A percentile compares a stretch with the other conserved stretches of the same genome.
Evolutionary conservation across 225 moss, liverwort and hornwort species (phyloP).

Genomic region (Pleurozium schreberi): DNA sequence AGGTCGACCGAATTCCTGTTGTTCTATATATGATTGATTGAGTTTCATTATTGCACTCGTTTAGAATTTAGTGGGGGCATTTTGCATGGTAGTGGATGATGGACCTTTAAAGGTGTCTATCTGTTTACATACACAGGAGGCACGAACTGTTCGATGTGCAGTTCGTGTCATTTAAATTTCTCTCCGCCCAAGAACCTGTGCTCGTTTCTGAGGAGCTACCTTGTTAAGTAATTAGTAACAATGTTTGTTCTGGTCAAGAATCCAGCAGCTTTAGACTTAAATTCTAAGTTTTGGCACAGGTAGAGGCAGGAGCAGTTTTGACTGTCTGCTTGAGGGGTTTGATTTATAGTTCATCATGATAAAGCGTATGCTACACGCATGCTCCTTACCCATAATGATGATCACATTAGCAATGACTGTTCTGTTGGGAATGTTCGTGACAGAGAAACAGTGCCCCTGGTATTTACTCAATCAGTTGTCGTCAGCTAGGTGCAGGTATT

Average conservation of each 20-base stretch:
- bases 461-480: constrained; percentile 17
- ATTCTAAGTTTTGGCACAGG: constrained; percentile 44
- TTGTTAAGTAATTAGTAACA: constrained; percentile 34
- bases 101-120: constrained; percentile 24
- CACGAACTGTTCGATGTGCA: constrained; percentile 11
- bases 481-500: constrained; percentile 15
- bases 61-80: constrained; percentile 33
- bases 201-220: constrained; percentile 20
- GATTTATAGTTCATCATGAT: constrained; percentile 16
- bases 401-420: constrained; percentile 5
- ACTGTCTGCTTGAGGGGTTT: constrained; percentile 36
- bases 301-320: constrained; percentile 40
- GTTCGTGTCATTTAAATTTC: constrained; percentile 29
- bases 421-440: constrained; percentile 11
- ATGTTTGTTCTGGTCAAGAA: constrained; percentile 40
- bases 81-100: constrained; percentile 46
- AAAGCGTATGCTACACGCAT: constrained; percentile 16
- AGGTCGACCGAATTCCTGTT: constrained; percentile 20
- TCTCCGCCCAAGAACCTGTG: constrained; percentile 33
- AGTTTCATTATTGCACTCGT: constrained; percentile 41
- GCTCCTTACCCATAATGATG: not conserved
- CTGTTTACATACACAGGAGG: constrained; percentile 37
- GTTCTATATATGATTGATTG: constrained; percentile 54
- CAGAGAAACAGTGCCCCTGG: constrained; percentile 5
- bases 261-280: constrained; percentile 27